Evolutionary conservation across 2,329 filamentous ascomycete genomes (phyloP).

Genomic region (Xylariaceae sp.): DNA sequence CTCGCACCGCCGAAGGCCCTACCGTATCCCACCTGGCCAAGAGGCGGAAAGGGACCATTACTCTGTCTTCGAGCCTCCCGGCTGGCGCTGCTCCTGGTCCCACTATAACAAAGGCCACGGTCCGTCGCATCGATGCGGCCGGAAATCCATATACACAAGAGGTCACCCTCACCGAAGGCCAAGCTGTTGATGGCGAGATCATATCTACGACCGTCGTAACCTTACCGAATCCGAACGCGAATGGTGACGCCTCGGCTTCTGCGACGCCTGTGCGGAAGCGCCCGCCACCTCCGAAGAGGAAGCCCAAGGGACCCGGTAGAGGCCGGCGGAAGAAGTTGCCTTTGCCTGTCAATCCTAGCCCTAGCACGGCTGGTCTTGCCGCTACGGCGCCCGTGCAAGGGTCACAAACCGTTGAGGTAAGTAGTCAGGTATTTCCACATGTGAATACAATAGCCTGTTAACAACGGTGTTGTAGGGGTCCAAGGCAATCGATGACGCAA

Average conservation of each 20-base stretch:
- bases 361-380: conserved; percentile 33
- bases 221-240: conserved; percentile 46
- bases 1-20: conserved; percentile 51
- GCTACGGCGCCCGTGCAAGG: conserved; percentile 35
- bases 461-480: conserved; percentile 31
- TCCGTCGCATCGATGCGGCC: conserved; percentile 69
- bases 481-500: conserved; percentile 39
- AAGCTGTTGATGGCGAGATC: conserved; percentile 76
- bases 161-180: conserved; percentile 73
- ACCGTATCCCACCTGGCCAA: conserved; percentile 54
- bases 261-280: conserved; percentile 49
- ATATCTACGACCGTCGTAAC: conserved; percentile 54
- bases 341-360: conserved; percentile 30
- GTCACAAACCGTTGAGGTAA: conserved; percentile 34
- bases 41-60: conserved; percentile 56
- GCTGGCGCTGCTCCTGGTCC: conserved; percentile 42
- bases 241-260: conserved; percentile 47
- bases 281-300: conserved; percentile 73
- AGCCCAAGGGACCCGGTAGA: conserved; percentile 72
- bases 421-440: conserved; percentile 39
- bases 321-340: conserved; percentile 68
- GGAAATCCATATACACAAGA: conserved; percentile 83
- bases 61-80: conserved; percentile 47
- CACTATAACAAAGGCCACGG: conserved; percentile 70
- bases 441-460: background rate